phyloP scores from a whole-genome alignment of 345 rosid species.

The Tarenaya hassleriana region DNA sequence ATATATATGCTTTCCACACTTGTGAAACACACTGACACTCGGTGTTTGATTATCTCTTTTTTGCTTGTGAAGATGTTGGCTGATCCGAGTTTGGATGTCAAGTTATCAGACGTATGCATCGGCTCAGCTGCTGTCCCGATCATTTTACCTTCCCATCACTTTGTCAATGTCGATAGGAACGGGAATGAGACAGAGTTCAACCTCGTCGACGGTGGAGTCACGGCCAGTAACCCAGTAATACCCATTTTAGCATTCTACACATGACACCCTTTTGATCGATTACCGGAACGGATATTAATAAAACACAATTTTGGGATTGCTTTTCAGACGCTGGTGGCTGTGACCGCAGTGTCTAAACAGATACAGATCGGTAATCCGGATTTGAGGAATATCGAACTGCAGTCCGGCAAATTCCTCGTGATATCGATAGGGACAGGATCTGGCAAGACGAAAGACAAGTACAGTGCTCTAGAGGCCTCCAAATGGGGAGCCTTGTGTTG shows the following conservation, averaged over 20 bases:
- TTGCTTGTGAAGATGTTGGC: conserved; percentile 19
- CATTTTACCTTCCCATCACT: conserved; percentile 40
- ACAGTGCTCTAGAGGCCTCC: conserved; percentile 29
- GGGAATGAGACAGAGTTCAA: conserved; percentile 40
- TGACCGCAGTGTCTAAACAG: conserved; percentile 40
- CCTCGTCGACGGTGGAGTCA: conserved; percentile 54
- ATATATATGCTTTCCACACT: neutral
- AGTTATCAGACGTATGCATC: conserved; percentile 49
- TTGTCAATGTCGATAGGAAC: conserved; percentile 30
- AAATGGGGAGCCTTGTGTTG: conserved; percentile 49
- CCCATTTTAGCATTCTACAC: neutral
- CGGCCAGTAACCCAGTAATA: conserved; percentile 55
- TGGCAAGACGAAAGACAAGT: conserved; percentile 21
- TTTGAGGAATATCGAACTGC: conserved; percentile 25
- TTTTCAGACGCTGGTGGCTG: conserved; percentile 46
- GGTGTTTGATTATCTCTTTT: neutral
- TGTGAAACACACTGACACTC: too few species aligned
- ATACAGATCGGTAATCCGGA: conserved; percentile 34
- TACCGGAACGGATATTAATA: neutral
- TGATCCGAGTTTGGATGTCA: conserved; percentile 33
- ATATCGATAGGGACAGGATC: conserved; percentile 28
- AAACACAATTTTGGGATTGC: too few species aligned
- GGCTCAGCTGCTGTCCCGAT: conserved; percentile 58
- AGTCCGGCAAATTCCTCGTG: conserved; percentile 40
- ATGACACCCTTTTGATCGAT: neutral